Evolutionary conservation across 768 basidiomycete species (phyloP).

Genomic region (Agaricus subrufescens): DNA sequence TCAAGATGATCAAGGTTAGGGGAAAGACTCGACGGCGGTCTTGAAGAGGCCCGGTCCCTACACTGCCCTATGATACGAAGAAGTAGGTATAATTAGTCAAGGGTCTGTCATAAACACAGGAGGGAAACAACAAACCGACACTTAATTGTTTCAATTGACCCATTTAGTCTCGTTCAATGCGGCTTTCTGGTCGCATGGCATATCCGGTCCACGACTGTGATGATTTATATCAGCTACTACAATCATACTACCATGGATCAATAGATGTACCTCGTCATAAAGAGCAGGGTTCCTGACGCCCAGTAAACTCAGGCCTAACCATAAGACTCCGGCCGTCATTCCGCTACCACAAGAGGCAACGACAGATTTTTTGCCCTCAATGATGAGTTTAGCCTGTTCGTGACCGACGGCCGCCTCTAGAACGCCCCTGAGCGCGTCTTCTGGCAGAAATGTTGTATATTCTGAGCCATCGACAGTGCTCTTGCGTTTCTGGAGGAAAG

Average conservation of each 20-base stretch:
- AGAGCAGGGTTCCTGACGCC: slow-evolving; percentile 60
- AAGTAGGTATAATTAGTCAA: background rate
- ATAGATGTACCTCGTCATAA: slow-evolving; percentile 83
- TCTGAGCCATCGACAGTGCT: slow-evolving; percentile 33
- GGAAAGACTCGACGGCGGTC: slow-evolving; percentile 75
- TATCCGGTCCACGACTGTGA: slow-evolving; percentile 93
- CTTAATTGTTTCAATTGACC: background rate
- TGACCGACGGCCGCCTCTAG: slow-evolving; percentile 62
- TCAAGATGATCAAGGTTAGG: slow-evolving; percentile 59
- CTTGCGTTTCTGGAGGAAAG: slow-evolving; percentile 51
- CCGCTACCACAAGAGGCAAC: slow-evolving; percentile 90
- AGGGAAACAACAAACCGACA: too few species aligned
- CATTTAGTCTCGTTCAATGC: slow-evolving; percentile 49
- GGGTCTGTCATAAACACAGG: background rate
- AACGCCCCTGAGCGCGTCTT: slow-evolving; percentile 52
- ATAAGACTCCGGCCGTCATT: slow-evolving; percentile 95
- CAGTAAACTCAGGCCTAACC: slow-evolving; percentile 83
- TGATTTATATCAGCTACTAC: slow-evolving; percentile 9
- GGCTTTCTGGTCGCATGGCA: slow-evolving; percentile 69
- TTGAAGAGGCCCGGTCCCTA: slow-evolving; percentile 26
- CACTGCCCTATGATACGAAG: background rate
- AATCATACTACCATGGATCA: background rate
- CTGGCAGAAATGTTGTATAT: slow-evolving; percentile 57
- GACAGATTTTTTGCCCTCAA: slow-evolving; percentile 56
- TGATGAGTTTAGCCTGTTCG: slow-evolving; percentile 48